Evolutionary conservation across 768 basidiomycete genomes (phyloP), one percentile per base, ranked within the genome.

Genomic region (Lactifluus subvellereus): DNA sequence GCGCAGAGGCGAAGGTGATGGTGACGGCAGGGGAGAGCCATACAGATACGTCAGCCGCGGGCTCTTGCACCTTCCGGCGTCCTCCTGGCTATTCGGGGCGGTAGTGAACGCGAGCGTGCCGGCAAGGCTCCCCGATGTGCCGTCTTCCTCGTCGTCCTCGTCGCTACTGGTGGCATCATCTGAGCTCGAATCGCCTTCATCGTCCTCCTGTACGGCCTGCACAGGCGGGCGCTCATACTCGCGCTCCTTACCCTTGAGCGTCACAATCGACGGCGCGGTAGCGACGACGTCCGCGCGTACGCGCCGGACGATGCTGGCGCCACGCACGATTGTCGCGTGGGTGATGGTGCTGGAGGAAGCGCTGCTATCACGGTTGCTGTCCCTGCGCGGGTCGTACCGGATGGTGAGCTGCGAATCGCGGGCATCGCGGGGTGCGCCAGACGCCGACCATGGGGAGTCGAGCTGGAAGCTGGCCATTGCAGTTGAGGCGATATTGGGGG

Each of bases 241-340:
- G 43, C 54, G 62, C 35, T 40, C 57, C 62, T 64, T 60, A 27
- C 57, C 66, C 32, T 66, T 62, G 20, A 48, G 33, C 38, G 32
- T 35, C 42, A 11, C 7, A 16, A 51, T 9, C 54, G 38, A 30
- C n/a, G 43, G 47, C 1, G 65, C 38, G 4, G 59, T 52, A 13
- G 52, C 37, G 8, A 66, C 59, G 20, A 66, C 59, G 48, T 68
- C 63, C 10, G 60, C 67, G 3, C 58, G 65, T 14, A 49, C 65
- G 35, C 67, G 67, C 18, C 67, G 67, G 16, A 63, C 67, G 42
- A 68, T 47, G 47, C 65, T 66, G 37, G 67, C 67, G 11, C 57
- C 64, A 47, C 67, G 65, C 8, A 68, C 66, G 43, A 67, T 66
- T 20, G 67, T 66, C 16, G 67, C 67, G 10, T 67, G 67, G 27